A percentile compares a stretch with the other conserved stretches of the same genome.
Evolutionary conservation across 176 grass and related monocot species (phyloP).

Genomic region (Aegilops umbellulata): DNA sequence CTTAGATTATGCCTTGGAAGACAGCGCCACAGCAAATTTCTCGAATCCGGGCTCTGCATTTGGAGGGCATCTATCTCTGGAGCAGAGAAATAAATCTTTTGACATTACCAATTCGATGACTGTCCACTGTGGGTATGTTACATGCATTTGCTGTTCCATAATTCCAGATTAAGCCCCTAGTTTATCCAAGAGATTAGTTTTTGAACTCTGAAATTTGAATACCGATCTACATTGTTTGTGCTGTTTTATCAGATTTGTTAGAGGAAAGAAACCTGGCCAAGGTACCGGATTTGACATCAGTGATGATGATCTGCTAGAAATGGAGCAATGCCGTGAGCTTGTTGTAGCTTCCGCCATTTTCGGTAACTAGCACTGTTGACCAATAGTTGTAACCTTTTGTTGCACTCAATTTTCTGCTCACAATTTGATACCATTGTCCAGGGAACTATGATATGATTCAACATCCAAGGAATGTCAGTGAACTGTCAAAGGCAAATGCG

Average conservation of each 20-base stretch:
- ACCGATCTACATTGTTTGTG: slow-evolving; percentile 6
- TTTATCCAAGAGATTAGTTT: background rate
- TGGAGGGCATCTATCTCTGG: slow-evolving; percentile 81
- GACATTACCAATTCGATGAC: slow-evolving; percentile 82
- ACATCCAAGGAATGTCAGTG: slow-evolving; percentile 82
- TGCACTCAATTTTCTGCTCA: slow-evolving; percentile 21
- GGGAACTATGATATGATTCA: slow-evolving; percentile 98
- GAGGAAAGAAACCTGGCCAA: slow-evolving; percentile 80
- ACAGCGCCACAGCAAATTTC: slow-evolving; percentile 45
- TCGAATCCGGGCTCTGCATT: slow-evolving; percentile 71
- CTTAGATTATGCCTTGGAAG: slow-evolving; percentile 71
- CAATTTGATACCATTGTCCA: slow-evolving; percentile 41
- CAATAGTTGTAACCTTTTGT: background rate
- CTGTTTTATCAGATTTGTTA: slow-evolving; percentile 68
- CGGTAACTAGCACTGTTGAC: slow-evolving; percentile 42
- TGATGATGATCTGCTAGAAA: slow-evolving; percentile 78
- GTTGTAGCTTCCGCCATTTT: slow-evolving; percentile 99
- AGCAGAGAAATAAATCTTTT: slow-evolving; percentile 79
- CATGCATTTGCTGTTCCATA: slow-evolving; percentile 6
- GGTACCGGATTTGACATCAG: slow-evolving; percentile 89
- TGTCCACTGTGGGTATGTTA: slow-evolving; percentile 86
- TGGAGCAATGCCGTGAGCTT: slow-evolving; percentile 81
- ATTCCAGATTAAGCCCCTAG: background rate
- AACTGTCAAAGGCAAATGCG: slow-evolving; percentile 70
- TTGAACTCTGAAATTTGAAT: background rate